Conservation (phyloP, 1,139 yeast genomes). For the Yamadazyma taylorii region DNA sequence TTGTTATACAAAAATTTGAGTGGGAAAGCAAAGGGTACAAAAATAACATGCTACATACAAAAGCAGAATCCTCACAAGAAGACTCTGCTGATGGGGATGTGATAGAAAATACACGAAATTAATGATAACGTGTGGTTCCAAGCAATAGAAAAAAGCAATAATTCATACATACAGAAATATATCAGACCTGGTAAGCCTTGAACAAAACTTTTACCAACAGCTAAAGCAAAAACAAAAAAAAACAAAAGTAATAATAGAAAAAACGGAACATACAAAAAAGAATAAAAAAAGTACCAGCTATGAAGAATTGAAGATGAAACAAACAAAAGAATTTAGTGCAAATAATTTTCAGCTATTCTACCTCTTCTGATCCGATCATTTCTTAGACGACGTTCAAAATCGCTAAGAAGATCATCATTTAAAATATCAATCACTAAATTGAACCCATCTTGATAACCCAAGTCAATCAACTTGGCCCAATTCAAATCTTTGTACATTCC, state of each 20-base stretch:
- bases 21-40: background rate
- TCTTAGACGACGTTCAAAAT: conserved; percentile 29
- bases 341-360: conserved; percentile 46
- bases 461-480: conserved; percentile 52
- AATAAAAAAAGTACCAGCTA: background rate
- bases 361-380: conserved; percentile 44
- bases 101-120: background rate
- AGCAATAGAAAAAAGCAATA: conserved; percentile 1
- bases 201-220: too few relatives aligned
- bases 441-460: conserved; percentile 30
- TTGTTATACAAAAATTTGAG: background rate
- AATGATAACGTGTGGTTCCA: background rate
- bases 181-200: too few relatives aligned
- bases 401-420: conserved; percentile 30
- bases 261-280: background rate
- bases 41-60: background rate
- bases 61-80: background rate
- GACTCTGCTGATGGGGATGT: too few relatives aligned
- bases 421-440: conserved; percentile 32
- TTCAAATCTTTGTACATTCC: conserved; percentile 57
- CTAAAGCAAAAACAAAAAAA: background rate
- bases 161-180: too few relatives aligned
- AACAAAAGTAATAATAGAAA: background rate
- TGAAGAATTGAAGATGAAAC: background rate
- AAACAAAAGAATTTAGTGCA: conserved; percentile 9